phyloP scores from a whole-genome alignment of 768 basidiomycete species.

The Rhizopogon roseolus region DNA sequence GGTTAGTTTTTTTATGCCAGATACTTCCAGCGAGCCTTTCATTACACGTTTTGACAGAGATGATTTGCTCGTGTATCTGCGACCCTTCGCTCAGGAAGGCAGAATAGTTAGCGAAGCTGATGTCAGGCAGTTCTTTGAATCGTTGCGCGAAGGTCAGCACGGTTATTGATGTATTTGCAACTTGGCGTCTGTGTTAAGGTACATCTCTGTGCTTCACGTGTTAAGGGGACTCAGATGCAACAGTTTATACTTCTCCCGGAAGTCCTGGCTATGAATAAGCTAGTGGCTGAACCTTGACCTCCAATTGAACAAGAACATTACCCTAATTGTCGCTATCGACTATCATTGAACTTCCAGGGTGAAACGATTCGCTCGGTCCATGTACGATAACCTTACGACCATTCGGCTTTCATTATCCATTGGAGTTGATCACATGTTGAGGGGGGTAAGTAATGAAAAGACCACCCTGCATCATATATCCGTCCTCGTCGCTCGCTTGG shows the following conservation, averaged over 20 bases:
- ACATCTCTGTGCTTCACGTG: background rate
- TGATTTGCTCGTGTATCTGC: slow-evolving; percentile 62
- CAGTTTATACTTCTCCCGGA: no score
- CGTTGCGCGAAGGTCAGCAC: slow-evolving; percentile 31
- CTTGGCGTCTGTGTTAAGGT: background rate
- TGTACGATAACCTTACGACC: background rate
- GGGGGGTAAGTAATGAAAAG: background rate
- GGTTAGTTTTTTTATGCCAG: slow-evolving; percentile 40
- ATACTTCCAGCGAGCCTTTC: background rate
- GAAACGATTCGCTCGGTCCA: background rate
- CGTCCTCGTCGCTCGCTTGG: background rate
- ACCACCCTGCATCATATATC: background rate
- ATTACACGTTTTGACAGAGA: slow-evolving; percentile 41
- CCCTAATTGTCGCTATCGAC: background rate
- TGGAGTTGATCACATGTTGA: background rate
- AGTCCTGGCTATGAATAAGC: background rate
- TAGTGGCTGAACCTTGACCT: background rate
- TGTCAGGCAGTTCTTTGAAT: slow-evolving; percentile 63
- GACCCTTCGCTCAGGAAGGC: slow-evolving; percentile 75
- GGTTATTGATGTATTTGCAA: background rate
- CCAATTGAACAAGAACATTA: background rate
- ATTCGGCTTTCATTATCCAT: background rate
- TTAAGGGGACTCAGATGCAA: background rate
- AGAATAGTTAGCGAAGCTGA: slow-evolving; percentile 71
- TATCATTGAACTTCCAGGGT: background rate